phyloP scores from a whole-genome alignment of 352 stramenopile genomes.

The Nothophytophthora sp. region DNA sequence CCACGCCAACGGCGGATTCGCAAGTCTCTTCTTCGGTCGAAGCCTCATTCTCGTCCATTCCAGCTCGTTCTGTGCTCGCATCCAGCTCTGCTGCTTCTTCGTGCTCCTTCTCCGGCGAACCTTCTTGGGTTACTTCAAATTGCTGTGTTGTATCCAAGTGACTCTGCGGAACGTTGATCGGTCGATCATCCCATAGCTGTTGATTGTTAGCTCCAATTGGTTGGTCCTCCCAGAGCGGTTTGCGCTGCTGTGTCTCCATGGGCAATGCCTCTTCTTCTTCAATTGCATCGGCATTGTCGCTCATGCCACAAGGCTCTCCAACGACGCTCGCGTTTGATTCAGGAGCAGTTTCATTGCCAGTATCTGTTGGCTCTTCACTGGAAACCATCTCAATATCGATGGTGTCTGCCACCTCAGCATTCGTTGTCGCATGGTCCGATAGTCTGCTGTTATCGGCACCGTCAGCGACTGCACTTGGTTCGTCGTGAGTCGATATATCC shows the following conservation, averaged over 20 bases:
- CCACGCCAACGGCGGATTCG: background rate
- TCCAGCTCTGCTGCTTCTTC: background rate
- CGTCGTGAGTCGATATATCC: no score
- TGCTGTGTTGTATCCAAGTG: no score
- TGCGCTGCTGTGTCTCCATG: no score
- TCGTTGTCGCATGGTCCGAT: background rate
- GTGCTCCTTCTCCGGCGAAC: background rate
- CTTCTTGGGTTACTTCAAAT: no score
- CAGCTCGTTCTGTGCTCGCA: no score
- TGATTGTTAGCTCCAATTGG: no score
- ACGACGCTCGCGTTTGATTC: background rate
- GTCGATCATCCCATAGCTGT: conserved; percentile 17
- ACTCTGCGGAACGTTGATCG: background rate
- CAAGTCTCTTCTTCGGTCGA: background rate
- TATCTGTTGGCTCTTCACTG: background rate
- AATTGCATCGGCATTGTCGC: background rate
- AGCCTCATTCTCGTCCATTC: background rate
- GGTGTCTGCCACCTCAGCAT: background rate
- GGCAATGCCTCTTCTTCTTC: background rate
- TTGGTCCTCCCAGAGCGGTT: no score
- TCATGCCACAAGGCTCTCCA: background rate
- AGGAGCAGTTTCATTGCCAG: background rate
- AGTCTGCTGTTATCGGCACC: no score
- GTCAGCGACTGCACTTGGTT: no score
- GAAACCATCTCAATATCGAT: background rate